Base-by-base conservation (phyloP, 108 stramenopile genomes). In the Pseudonitzschia delicatissima region DNA sequence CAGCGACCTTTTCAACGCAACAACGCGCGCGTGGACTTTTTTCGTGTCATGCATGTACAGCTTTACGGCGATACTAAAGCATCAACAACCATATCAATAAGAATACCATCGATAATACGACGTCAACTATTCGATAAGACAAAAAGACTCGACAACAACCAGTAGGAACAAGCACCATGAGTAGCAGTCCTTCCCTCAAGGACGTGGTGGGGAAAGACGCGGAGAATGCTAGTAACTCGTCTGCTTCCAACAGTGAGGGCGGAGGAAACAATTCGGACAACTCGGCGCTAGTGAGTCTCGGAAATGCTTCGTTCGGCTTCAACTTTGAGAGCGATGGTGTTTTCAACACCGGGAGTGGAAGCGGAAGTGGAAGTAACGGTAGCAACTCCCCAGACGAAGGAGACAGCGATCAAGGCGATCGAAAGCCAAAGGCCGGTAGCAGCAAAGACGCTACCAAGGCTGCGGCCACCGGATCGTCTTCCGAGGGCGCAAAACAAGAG, bases 251-350 rank as follows among this genome's bases (percentile, higher is more conserved):
- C 53, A 62, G 57, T 9, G 76, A 68, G 39, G 69, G 67, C 1
- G 78, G 81, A 17, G 86, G 82, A 36, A 87, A 87, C 78, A 82
- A 84, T 35, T 87, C 86, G 12, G 86, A 87, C 59, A 80, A 80
- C 59, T 84, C 82, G 4, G 82, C 80, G 17, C 48, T 79, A 11
- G 65, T 83, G 23, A 84, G 82, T 62, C 45, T 87, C 9, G 86
- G 82, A 11, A 77, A 80, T 45, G 80, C 71, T 4, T 81, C 85
- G 15, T 87, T 87, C 64, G 86, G 86, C 4, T 83, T 87, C 67
- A 84, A 87, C 78, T 87, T 87, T 66, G 86, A 87, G 32, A 76
- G 72, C 35, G 86, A 82, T 25, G 85, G 76, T 34, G 76, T 65
- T 49, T 36, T 31, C 12, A 66, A 55, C 53, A 55, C 28, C 31